Conservation (phyloP, 805 yeast genomes). For the Saccharomycopsis sp. region DNA sequence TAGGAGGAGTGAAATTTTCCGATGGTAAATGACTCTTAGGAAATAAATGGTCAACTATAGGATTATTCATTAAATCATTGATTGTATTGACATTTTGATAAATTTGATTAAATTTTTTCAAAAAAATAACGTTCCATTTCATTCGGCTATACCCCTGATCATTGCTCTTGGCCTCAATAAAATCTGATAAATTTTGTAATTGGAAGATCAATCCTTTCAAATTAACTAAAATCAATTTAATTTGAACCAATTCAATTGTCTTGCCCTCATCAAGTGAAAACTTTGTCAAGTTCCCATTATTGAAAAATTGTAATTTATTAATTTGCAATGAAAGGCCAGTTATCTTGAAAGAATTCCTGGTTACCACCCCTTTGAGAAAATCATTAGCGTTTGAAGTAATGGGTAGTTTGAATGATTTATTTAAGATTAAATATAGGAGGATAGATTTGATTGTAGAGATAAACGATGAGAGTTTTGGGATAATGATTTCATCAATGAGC, state of each 20-base stretch:
- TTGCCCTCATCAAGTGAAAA: constrained; percentile 5
- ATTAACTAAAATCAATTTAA: constrained; percentile 6
- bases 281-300: constrained; percentile 12
- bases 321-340: constrained; percentile 8
- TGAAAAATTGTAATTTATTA: constrained; percentile 11
- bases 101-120: constrained; percentile 19
- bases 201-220: constrained; percentile 12
- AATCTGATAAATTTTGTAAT: constrained; percentile 7
- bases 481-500: constrained; percentile 16
- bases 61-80: constrained; percentile 9
- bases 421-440: constrained; percentile 13
- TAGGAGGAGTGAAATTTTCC: constrained; percentile 9
- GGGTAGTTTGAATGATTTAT: constrained; percentile 19
- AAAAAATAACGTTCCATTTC: constrained; percentile 9
- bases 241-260: constrained; percentile 12
- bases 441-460: constrained; percentile 13
- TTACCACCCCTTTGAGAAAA: constrained; percentile 16
- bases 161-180: constrained; percentile 1
- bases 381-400: constrained; percentile 19
- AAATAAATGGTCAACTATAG: constrained; percentile 11
- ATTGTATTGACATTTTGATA: constrained; percentile 8
- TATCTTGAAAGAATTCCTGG: constrained; percentile 16
- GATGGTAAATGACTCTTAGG: constrained; percentile 12
- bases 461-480: constrained; percentile 18
- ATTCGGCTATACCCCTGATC: not conserved